These are phyloP conservation scores for Entamoeba dispar DNA, from an alignment of 208 protist genomes.

Conservation along the genomic window DNA sequence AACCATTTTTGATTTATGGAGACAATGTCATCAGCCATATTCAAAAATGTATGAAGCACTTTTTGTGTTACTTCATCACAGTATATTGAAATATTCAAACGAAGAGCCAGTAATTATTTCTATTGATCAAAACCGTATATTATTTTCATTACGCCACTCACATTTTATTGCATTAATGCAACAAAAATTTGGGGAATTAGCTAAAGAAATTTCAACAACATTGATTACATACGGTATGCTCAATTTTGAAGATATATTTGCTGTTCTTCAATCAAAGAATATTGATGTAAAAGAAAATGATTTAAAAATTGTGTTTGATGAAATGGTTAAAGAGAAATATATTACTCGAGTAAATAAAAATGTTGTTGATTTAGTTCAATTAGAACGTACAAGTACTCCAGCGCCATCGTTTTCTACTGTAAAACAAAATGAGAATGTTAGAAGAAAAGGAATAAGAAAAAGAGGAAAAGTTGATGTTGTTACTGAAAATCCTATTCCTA, in stretches of 20 bases:
- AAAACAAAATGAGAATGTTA: not conserved
- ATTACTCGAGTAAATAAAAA: not conserved
- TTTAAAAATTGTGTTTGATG: not conserved
- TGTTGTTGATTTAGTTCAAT: not conserved
- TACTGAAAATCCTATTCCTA: not conserved
- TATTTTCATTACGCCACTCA: not conserved
- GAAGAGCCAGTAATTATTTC: not conserved
- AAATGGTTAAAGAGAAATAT: not conserved
- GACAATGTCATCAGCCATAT: not conserved
- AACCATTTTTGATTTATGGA: not conserved
- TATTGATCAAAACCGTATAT: not conserved
- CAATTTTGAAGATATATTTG: not conserved
- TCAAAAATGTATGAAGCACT: not conserved
- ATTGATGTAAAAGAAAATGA: not conserved
- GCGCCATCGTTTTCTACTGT: not conserved
- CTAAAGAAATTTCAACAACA: not conserved
- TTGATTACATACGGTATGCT: not conserved
- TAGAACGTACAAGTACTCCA: not conserved
- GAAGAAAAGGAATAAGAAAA: not conserved
- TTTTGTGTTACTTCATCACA: not conserved
- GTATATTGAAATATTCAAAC: not conserved
- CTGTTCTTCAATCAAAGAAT: not conserved
- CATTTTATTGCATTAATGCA: not conserved
- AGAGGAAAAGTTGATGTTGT: not conserved
- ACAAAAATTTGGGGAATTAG: not conserved